Evolutionary conservation across 805 yeast species (phyloP).

Genomic region (Naumovozyma dairenensis): DNA sequence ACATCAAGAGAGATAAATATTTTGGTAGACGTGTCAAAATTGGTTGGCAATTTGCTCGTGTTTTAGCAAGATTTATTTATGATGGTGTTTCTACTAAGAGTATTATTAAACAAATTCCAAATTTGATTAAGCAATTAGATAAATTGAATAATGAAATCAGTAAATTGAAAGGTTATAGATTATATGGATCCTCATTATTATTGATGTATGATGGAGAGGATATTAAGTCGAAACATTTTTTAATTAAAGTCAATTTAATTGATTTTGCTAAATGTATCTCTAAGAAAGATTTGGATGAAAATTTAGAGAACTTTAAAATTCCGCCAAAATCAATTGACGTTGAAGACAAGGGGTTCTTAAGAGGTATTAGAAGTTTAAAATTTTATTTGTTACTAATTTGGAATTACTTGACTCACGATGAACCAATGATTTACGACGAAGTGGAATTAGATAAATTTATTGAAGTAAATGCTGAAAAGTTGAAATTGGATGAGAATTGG

Average conservation of each 20-base stretch:
- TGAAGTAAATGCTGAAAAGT: slow-evolving; percentile 13
- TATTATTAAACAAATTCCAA: slow-evolving; percentile 57
- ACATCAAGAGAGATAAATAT: slow-evolving; percentile 76
- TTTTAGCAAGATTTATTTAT: slow-evolving; percentile 67
- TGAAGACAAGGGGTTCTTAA: slow-evolving; percentile 75
- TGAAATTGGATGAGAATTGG: slow-evolving; percentile 21
- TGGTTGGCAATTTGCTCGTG: slow-evolving; percentile 69
- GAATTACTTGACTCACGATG: slow-evolving; percentile 39
- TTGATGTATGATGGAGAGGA: slow-evolving; percentile 83
- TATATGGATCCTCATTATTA: slow-evolving; percentile 84
- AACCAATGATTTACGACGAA: slow-evolving; percentile 19
- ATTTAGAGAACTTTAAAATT: slow-evolving; percentile 37
- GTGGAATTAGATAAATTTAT: slow-evolving; percentile 16
- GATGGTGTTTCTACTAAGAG: slow-evolving; percentile 57
- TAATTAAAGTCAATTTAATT: slow-evolving; percentile 57
- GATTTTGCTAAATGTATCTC: slow-evolving; percentile 94
- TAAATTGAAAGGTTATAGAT: slow-evolving; percentile 61
- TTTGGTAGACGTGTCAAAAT: slow-evolving; percentile 70
- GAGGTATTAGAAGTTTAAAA: slow-evolving; percentile 71
- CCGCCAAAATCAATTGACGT: slow-evolving; percentile 58
- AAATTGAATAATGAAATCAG: slow-evolving; percentile 48
- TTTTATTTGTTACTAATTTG: slow-evolving; percentile 57
- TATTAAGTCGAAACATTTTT: background rate
- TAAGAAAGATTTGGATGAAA: slow-evolving; percentile 38
- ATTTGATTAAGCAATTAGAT: slow-evolving; percentile 47